A percentile compares a stretch with the other conserved stretches of the same genome.
Evolutionary conservation across 1,284 basidiomycete species (phyloP).

Genomic region (Marasmius sp.): DNA sequence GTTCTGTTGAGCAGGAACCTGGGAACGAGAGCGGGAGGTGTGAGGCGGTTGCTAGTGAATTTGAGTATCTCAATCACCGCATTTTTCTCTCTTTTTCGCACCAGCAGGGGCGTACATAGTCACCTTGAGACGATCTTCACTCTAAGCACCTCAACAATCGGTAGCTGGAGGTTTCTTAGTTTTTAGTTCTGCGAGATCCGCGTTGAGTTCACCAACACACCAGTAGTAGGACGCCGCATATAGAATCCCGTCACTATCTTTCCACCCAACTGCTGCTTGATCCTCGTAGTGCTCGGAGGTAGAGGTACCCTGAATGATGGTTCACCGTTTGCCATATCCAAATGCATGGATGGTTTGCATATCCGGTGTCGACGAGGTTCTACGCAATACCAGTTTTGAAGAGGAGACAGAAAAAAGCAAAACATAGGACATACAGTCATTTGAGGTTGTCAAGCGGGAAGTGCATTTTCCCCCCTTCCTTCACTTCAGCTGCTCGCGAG

Average conservation of each 20-base stretch:
- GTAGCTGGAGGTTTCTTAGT: conserved; percentile 29
- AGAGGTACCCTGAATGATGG: conserved; percentile 50
- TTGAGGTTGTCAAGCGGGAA: no score
- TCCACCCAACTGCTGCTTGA: conserved; percentile 32
- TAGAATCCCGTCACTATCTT: conserved; percentile 47
- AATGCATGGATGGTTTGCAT: conserved; percentile 53
- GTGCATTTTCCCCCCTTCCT: no score
- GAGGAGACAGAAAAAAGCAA: no score
- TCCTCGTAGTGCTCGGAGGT: conserved; percentile 39
- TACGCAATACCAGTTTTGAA: conserved; percentile 9
- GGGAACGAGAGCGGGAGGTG: no score
- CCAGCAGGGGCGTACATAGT: conserved; percentile 53
- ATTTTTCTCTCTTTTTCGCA: conserved; percentile 39
- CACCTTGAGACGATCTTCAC: conserved; percentile 57
- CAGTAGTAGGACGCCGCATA: conserved; percentile 51
- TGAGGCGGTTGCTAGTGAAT: no score
- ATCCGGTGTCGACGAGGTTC: conserved; percentile 45
- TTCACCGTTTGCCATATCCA: conserved; percentile 45
- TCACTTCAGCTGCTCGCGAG: no score
- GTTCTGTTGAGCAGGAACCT: no score
- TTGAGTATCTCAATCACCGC: conserved; percentile 29
- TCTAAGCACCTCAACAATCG: conserved; percentile 58
- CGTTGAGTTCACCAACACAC: conserved; percentile 26
- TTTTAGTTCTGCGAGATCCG: not conserved
- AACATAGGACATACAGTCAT: no score